Conservation (phyloP, 257 asterid genomes). For the Fraxinus quadrangulata region DNA sequence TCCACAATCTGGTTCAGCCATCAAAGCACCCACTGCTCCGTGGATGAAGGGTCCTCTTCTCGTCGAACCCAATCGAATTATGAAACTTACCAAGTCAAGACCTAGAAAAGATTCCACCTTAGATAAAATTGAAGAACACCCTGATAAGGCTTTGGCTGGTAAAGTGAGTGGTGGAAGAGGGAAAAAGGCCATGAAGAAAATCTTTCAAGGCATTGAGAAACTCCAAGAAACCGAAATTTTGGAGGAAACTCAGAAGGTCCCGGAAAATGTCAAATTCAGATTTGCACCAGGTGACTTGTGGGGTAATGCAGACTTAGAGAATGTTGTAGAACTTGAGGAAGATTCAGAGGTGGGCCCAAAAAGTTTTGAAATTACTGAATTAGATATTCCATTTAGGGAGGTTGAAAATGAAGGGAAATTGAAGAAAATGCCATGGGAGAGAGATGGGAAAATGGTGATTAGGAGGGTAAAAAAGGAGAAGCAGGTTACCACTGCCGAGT, state of each 20-base stretch:
- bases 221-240: constrained; percentile 41
- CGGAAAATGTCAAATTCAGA: constrained; percentile 40
- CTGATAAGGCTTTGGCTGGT: constrained; percentile 51
- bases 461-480: constrained; percentile 49
- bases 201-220: constrained; percentile 61
- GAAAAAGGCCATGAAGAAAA: constrained; percentile 72
- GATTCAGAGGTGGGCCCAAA: constrained; percentile 13
- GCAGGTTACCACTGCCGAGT: constrained; percentile 49
- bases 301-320: constrained; percentile 37
- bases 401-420: constrained; percentile 39
- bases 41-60: constrained; percentile 84
- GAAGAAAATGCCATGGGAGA: constrained; percentile 76
- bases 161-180: constrained; percentile 86
- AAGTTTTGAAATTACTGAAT: constrained; percentile 30
- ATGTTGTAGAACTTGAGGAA: constrained; percentile 29
- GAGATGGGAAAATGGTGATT: constrained; percentile 50
- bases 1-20: constrained; percentile 37
- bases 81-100: constrained; percentile 47
- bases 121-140: constrained; percentile 30
- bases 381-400: constrained; percentile 37
- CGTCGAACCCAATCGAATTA: constrained; percentile 57
- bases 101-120: constrained; percentile 38
- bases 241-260: constrained; percentile 33
- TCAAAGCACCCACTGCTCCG: constrained; percentile 87
- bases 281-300: constrained; percentile 63